phyloP scores from a whole-genome alignment of 192 early-diverging fungal species.

The Coemansia guatemalensis region DNA sequence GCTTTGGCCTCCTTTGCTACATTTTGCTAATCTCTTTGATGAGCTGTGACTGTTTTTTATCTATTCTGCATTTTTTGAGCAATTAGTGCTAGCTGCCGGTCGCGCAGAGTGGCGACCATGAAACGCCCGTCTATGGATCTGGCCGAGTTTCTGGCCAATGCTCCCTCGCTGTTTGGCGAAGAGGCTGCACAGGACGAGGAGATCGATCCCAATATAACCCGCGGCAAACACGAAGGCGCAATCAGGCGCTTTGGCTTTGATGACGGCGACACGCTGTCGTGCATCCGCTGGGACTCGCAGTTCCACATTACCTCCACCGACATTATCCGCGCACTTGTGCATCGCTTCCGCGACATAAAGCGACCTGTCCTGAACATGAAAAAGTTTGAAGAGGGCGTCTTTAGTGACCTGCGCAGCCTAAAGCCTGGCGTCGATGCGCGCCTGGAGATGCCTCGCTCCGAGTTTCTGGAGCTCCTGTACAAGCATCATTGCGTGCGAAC shows the following conservation, averaged over 20 bases:
- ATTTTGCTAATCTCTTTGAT: neutral
- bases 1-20: neutral
- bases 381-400: slow-evolving; percentile 99
- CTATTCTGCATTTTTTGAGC: neutral
- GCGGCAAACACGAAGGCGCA: slow-evolving; percentile 34
- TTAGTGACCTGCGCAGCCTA: slow-evolving; percentile 91
- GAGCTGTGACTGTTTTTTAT: neutral
- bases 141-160: slow-evolving; percentile 49
- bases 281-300: slow-evolving; percentile 89
- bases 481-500: slow-evolving; percentile 96
- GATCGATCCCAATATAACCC: slow-evolving; percentile 43
- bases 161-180: slow-evolving; percentile 52
- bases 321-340: slow-evolving; percentile 86
- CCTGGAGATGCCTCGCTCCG: slow-evolving; percentile 90
- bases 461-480: slow-evolving; percentile 92
- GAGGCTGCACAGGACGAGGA: slow-evolving; percentile 46
- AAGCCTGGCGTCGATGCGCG: slow-evolving; percentile 93
- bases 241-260: slow-evolving; percentile 60
- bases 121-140: slow-evolving; percentile 35
- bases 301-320: slow-evolving; percentile 97
- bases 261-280: slow-evolving; percentile 87
- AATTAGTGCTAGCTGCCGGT: slow-evolving; percentile 29
- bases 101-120: slow-evolving; percentile 34
- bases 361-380: slow-evolving; percentile 85
- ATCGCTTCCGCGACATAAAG: slow-evolving; percentile 88